Evolutionary conservation across 2,329 filamentous ascomycete species (phyloP).

Genomic region (Diaporthe eres): DNA sequence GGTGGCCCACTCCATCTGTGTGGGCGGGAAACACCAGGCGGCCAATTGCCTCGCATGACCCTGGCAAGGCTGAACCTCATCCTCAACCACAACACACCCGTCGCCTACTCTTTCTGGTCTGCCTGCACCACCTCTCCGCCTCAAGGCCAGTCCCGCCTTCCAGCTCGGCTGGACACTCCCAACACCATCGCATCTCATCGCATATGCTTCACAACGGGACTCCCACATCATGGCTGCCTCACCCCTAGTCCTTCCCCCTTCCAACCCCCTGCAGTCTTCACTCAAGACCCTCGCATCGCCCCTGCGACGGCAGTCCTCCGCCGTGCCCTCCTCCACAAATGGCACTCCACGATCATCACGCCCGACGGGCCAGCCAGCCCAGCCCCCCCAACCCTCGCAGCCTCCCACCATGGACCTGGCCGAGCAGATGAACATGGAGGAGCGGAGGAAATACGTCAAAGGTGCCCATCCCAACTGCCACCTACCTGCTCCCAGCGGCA

Average conservation of each 20-base stretch:
- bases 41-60: background rate
- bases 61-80: background rate
- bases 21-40: slow-evolving; percentile 4
- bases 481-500: too few species aligned
- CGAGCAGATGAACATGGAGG: slow-evolving; percentile 86
- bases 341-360: slow-evolving; percentile 45
- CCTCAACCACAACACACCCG: background rate
- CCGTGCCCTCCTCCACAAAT: slow-evolving; percentile 48
- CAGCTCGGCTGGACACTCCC: background rate
- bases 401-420: slow-evolving; percentile 69
- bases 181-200: background rate
- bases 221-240: slow-evolving; percentile 59
- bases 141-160: background rate
- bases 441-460: slow-evolving; percentile 92
- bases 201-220: background rate
- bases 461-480: slow-evolving; percentile 60
- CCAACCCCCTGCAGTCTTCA: slow-evolving; percentile 40
- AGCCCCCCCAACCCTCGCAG: slow-evolving; percentile 30
- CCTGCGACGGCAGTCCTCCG: slow-evolving; percentile 48
- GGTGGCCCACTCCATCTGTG: background rate
- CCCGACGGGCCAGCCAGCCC: slow-evolving; percentile 36
- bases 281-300: slow-evolving; percentile 43
- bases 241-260: slow-evolving; percentile 56
- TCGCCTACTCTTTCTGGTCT: background rate
- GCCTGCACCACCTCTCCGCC: too few species aligned